Percentiles rank a stretch among this genome's conserved stretches.
Evolutionary conservation across 352 stramenopile species (phyloP).

Genomic region (Phytophthora rubi): DNA sequence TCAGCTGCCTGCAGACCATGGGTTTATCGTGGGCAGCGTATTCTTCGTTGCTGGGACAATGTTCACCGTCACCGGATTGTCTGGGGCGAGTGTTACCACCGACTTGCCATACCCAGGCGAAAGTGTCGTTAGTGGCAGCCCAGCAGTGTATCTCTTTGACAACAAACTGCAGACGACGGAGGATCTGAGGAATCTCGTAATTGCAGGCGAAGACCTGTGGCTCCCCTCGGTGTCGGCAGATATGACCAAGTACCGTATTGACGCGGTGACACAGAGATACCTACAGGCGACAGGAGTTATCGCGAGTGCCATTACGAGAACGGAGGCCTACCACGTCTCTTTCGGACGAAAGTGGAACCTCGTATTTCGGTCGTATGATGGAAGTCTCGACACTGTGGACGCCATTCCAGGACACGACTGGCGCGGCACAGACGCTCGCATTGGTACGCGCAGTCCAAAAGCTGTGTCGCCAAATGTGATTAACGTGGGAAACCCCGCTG

Average conservation of each 20-base stretch:
- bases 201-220: too few species aligned
- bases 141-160: constrained; percentile 60
- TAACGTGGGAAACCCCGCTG: constrained; percentile 58
- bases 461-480: constrained; percentile 48
- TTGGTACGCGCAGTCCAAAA: constrained; percentile 52
- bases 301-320: too few species aligned
- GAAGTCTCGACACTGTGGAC: constrained; percentile 61
- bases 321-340: too few species aligned
- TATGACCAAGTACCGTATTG: too few species aligned
- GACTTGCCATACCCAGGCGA: constrained; percentile 41
- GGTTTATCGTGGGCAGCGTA: too few species aligned
- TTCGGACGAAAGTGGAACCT: constrained; percentile 70
- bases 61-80: too few species aligned
- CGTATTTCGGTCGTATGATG: constrained; percentile 73
- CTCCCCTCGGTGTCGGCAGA: too few species aligned
- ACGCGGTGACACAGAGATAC: too few species aligned
- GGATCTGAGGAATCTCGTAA: constrained; percentile 51
- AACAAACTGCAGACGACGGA: constrained; percentile 70
- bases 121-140: constrained; percentile 35
- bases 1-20: too few species aligned
- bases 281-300: too few species aligned
- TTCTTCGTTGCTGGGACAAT: too few species aligned
- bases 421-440: constrained; percentile 57
- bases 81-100: too few species aligned
- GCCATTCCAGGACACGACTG: constrained; percentile 65